phyloP scores from a whole-genome alignment of 768 basidiomycete species.

The Pleurotus salmoneostramineus region DNA sequence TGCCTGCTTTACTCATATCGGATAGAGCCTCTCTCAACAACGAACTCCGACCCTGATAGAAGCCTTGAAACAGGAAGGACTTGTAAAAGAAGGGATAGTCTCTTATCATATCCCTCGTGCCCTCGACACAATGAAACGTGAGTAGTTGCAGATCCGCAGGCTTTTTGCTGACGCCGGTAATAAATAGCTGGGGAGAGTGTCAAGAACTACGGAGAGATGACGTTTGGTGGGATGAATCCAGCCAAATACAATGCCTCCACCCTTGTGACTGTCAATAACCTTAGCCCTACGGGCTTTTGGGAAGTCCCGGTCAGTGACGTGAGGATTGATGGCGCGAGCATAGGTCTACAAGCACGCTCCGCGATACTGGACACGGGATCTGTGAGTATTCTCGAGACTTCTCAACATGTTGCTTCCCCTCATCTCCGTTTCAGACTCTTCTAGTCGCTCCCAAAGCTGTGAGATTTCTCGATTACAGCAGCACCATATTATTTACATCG shows the following conservation, averaged over 20 bases:
- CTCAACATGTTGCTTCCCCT: not conserved
- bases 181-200: conserved; percentile 8
- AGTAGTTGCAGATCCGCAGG: not conserved
- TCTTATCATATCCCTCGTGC: conserved; percentile 68
- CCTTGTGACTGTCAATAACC: conserved; percentile 45
- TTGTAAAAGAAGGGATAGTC: conserved; percentile 49
- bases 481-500: no score
- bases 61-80: conserved; percentile 42
- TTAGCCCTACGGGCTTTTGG: conserved; percentile 60
- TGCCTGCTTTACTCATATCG: not conserved
- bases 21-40: conserved; percentile 50
- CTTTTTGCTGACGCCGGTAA: not conserved
- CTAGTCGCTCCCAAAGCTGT: conserved; percentile 2
- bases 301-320: conserved; percentile 50
- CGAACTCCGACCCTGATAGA: conserved; percentile 52
- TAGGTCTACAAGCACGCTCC: conserved; percentile 41
- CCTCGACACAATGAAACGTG: conserved; percentile 31
- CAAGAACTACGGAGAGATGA: conserved; percentile 55
- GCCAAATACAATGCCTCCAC: conserved; percentile 47
- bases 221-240: conserved; percentile 54
- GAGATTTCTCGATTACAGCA: no score
- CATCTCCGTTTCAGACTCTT: not conserved
- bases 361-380: conserved; percentile 50
- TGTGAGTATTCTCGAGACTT: not conserved
- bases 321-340: conserved; percentile 40